Conservation (phyloP, 768 basidiomycete species). For the Botryobasidium botryosum region DNA sequence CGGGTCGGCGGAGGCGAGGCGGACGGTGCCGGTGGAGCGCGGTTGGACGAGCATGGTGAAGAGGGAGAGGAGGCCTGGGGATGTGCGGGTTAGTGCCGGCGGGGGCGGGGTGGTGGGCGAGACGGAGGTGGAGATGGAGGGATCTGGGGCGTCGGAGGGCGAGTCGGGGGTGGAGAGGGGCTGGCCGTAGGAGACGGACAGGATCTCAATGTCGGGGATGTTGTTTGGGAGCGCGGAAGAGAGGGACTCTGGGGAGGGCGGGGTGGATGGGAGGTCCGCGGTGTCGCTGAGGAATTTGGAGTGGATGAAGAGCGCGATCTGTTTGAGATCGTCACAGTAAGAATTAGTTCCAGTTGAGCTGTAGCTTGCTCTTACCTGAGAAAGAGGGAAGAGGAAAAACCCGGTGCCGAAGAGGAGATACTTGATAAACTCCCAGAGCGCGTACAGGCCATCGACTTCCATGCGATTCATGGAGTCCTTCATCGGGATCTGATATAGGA, state of each 20-base stretch:
- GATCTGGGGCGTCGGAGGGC: background rate
- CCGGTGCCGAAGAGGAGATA: no score
- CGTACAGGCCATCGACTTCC: background rate
- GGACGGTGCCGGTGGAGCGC: slow-evolving; percentile 5
- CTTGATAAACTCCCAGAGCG: no score
- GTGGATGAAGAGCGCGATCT: no score
- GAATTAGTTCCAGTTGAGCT: no score
- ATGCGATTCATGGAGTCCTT: background rate
- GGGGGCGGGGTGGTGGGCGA: background rate
- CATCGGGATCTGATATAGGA: background rate
- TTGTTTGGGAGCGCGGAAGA: no score
- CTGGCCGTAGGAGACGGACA: slow-evolving; percentile 1
- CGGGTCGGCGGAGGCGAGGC: slow-evolving; percentile 8
- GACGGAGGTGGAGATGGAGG: background rate
- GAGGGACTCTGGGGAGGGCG: no score
- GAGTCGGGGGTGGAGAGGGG: background rate
- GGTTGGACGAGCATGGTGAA: slow-evolving; percentile 4
- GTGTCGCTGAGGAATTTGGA: no score
- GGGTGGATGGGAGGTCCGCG: no score
- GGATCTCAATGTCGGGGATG: background rate
- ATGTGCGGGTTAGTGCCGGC: no score
- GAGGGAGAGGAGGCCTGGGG: background rate
- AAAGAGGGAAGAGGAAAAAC: no score
- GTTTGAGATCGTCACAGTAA: no score
- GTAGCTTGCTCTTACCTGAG: no score